These are phyloP conservation scores for Trichoderma endophyticum DNA, from an alignment of 2,329 filamentous ascomycete species.

Conservation along the genomic window DNA sequence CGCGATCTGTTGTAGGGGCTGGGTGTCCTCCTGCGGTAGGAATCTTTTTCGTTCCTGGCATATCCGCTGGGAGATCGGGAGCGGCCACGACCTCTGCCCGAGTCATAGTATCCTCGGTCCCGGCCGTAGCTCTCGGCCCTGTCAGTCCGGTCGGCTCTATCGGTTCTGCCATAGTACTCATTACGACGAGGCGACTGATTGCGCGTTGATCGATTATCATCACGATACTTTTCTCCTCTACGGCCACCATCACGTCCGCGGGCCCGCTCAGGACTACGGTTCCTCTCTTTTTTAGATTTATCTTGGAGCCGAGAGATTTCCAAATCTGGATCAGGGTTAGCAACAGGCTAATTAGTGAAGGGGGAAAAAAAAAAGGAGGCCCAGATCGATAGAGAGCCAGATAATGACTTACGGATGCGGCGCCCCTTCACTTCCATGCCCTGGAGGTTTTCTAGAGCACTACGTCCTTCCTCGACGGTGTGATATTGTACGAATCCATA, in stretches of 20 bases:
- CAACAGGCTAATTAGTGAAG: not conserved
- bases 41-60: constrained; percentile 42
- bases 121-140: constrained; percentile 45
- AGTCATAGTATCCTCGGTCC: constrained; percentile 43
- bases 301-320: constrained; percentile 88
- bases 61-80: constrained; percentile 62
- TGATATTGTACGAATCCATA: constrained; percentile 97
- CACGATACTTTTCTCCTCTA: constrained; percentile 49
- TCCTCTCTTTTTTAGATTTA: constrained; percentile 61
- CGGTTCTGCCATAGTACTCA: constrained; percentile 53
- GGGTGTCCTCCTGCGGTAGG: constrained; percentile 66
- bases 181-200: constrained; percentile 57
- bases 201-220: constrained; percentile 62
- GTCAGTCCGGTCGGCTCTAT: constrained; percentile 45
- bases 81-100: constrained; percentile 52
- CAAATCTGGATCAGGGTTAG: constrained; percentile 60
- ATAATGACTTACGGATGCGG: constrained; percentile 73
- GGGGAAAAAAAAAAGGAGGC: not conserved
- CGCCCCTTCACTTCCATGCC: constrained; percentile 80
- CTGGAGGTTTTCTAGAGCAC: constrained; percentile 75
- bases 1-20: constrained; percentile 57
- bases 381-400: not conserved
- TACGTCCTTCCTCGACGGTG: constrained; percentile 67
- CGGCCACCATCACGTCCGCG: constrained; percentile 41
- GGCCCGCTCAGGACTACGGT: constrained; percentile 59